Evolutionary conservation across 495 filamentous ascomycete species (phyloP), one percentile per base, ranked within the genome.

Genomic region (Xylaria cubensis): DNA sequence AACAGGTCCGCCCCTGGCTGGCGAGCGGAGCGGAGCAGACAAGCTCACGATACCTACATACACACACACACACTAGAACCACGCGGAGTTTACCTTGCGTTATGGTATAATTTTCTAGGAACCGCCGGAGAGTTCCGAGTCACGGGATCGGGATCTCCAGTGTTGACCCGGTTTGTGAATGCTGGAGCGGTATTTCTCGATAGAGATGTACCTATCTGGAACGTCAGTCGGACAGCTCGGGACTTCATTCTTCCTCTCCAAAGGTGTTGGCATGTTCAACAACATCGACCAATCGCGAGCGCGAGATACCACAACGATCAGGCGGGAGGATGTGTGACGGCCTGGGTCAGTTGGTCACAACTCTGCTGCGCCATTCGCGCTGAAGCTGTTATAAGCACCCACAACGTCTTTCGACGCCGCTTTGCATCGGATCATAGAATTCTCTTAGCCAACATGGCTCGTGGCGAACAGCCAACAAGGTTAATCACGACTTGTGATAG

Each of bases 41-140:
- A 24, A 24, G 21, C 61, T 63, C 39, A 63, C n/a, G 26, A 56
- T 50, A 50, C 48, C 62, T 39, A 39, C 36, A 39, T 6, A 39
- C 34, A 36, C 34, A 4, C 34, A 36, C 34, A 36, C 62, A 36
- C 64, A 66, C 32, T 51, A 41, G 64, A 46, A 66, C 64, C 39
- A 10, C 39, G 5, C n/a, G 21, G 12, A 26, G 8, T 39, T 21
- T 42, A 12, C 61, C 34, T 63, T 26, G n/a, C 34, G 58, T 61
- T 10, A 4, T 61, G 34, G 32, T n/a, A 24, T 17, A 12, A 46
- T 46, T 12, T 15, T 44, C 42, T 12, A 8, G 32, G 17, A 29
- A 64, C 24, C 24, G 39, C 17, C 2, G 61, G 24, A 41, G 4
- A 17, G 9, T n/a, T 17, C 3, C 15, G 8, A 17, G 10, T 29